Base-by-base conservation (phyloP, 2,329 filamentous ascomycete genomes). In the Microdochium paspali region DNA sequence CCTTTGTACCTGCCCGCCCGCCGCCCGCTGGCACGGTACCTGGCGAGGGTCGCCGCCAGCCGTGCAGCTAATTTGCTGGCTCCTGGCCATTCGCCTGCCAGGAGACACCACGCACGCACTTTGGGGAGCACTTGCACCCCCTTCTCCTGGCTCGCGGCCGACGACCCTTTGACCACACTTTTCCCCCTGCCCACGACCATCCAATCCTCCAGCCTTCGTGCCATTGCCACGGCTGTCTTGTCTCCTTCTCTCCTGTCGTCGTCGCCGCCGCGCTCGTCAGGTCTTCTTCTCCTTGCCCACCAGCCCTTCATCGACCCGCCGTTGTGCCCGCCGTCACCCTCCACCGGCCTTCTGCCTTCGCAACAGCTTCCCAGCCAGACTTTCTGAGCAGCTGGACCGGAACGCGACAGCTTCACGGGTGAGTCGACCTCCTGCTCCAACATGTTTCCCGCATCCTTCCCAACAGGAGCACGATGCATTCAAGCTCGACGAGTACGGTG, bases 111-210 rank as follows among this genome's bases (percentile, higher is more conserved):
- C 35, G 13, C 35, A 15, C 35, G 15, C 15, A 40, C 13, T 7
- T 40, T 21, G 18, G 35, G 18, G n/a, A n/a, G n/a, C n/a, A n/a
- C n/a, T n/a, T n/a, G 26, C 26, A 28, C 26, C 26, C 26, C 26
- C 26, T 40, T 40, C 35, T 40, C 35, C 35, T 40, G 10, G 10
- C n/a, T n/a, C n/a, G n/a, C n/a, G n/a, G n/a, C n/a, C 35, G 35
- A 21, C 15, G 35, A 18, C 35, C 15, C 35, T 40, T 28, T 18
- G 35, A 21, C 18, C 35, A 40, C 35, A 40, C 26, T 40, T 40
- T 40, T 40, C 35, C 35, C 35, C 35, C 35, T 40, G 35, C 35
- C 35, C 35, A 40, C 35, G 35, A 40, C 35, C 35, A 40, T n/a
- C n/a, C n/a, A n/a, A n/a, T 40, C 35, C 10, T 40, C 35, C 35